phyloP scores from a whole-genome alignment of 2,329 filamentous ascomycete genomes.

The Monilinia vaccinii-corymbosi region DNA sequence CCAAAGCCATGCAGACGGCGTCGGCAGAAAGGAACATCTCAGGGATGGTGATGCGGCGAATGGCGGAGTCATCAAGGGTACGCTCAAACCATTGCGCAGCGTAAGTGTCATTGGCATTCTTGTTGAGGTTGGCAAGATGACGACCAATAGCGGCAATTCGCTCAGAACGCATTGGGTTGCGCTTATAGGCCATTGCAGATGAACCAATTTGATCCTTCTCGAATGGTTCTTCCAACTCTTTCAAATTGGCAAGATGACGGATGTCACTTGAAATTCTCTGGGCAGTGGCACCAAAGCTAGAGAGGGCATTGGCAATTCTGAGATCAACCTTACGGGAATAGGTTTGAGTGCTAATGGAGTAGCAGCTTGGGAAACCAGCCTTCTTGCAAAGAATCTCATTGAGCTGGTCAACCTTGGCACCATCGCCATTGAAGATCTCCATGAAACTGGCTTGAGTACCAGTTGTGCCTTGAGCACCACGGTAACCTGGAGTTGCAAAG shows the following conservation, averaged over 20 bases:
- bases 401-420: constrained; percentile 42
- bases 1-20: constrained; percentile 54
- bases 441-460: constrained; percentile 30
- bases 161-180: constrained; percentile 41
- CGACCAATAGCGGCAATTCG: constrained; percentile 38
- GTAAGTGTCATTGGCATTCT: constrained; percentile 48
- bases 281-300: constrained; percentile 69
- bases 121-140: constrained; percentile 33
- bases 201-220: constrained; percentile 76
- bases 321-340: constrained; percentile 78
- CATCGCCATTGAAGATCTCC: constrained; percentile 41
- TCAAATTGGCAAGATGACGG: constrained; percentile 62
- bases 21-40: constrained; percentile 62
- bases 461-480: constrained; percentile 55
- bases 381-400: constrained; percentile 49
- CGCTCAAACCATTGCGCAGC: constrained; percentile 57
- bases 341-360: constrained; percentile 51
- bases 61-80: constrained; percentile 65
- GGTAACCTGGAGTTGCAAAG: constrained; percentile 39
- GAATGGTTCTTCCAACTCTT: constrained; percentile 80
- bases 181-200: constrained; percentile 47
- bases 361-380: constrained; percentile 42
- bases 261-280: constrained; percentile 69
- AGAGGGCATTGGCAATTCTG: constrained; percentile 70
- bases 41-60: constrained; percentile 53